Base-by-base conservation (phyloP, 1,139 yeast genomes). In the Geotrichum bryndzae region DNA sequence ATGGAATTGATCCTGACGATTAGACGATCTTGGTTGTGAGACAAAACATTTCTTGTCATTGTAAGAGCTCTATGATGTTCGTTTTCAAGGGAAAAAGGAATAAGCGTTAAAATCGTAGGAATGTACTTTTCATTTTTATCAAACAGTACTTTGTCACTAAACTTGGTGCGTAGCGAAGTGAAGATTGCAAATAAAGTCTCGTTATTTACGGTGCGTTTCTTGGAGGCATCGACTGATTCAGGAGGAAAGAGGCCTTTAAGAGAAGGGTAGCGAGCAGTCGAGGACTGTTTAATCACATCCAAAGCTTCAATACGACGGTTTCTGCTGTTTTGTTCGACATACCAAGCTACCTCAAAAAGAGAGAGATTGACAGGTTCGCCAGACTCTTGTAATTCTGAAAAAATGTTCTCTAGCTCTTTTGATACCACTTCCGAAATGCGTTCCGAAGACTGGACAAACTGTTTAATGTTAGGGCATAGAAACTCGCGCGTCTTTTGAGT, bases 311-410 rank as follows among this genome's bases (percentile, higher is more conserved):
- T 41, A n/a, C 48, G 22, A 4, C 48, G 48, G 15, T 22, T 51
- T 61, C 46, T 2, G 15, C 46, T 41, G 6, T 41, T 41, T 41
- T 60, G 52, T 38, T 57, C 60, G 18, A 65, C 64, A 51, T 63
- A 61, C 53, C 63, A 60, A 45, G 65, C 70, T 3, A 69, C 64
- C 45, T 67, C 70, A 57, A 66, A 68, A 27, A 69, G 63, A 3
- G 72, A 66, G 11, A 69, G 59, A 51, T 67, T 68, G 1, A 65
- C 59, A 5, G 72, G 61, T 3, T 56, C 56, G 11, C 58, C 59
- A 4, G 61, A 51, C 5, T 60, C 61, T 27, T 62, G 65, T 11
- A 65, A 57, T 15, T 60, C 59, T 4, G 55, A 45, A 31, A 66
- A 59, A 18, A 66, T 55, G 8, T 58, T 53, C 45, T 60, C 63